Percentiles rank a stretch among this genome's conserved stretches.
Conservation (phyloP, 176 grass and related monocot species). For the Phyllostachys edulis region DNA sequence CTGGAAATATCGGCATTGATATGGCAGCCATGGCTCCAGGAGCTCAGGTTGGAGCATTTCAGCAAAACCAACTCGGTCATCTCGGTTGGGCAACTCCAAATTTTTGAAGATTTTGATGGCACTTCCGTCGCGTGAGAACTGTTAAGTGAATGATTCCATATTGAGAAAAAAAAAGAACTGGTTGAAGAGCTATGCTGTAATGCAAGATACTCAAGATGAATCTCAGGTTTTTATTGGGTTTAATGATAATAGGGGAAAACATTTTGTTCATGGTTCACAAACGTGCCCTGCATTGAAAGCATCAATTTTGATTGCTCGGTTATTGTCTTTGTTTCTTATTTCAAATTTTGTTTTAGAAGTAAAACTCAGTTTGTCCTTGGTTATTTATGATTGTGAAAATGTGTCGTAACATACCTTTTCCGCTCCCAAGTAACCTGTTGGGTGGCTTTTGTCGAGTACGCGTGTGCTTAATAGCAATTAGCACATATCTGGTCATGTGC, state of each 20-base stretch:
- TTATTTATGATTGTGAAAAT: not conserved
- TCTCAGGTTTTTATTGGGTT: conserved; percentile 6
- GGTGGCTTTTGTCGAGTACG: too few relatives aligned
- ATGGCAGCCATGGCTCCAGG: conserved; percentile 46
- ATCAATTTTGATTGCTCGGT: not conserved
- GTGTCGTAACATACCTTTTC: not conserved
- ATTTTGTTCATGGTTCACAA: conserved; percentile 19
- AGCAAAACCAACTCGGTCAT: conserved; percentile 58
- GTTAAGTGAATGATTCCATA: not conserved
- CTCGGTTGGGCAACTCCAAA: conserved; percentile 41
- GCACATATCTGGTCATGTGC: not conserved
- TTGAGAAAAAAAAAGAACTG: not conserved
- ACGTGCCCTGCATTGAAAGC: not conserved
- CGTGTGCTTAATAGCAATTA: too few relatives aligned
- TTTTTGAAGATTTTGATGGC: conserved; percentile 43
- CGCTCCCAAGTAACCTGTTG: too few relatives aligned
- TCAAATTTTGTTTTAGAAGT: not conserved
- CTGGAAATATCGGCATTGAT: conserved; percentile 55
- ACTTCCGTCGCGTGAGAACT: not conserved
- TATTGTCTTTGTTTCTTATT: not conserved
- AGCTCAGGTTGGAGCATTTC: conserved; percentile 61
- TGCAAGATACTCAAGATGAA: conserved; percentile 19
- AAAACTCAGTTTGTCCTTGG: not conserved
- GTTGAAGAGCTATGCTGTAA: conserved; percentile 17
- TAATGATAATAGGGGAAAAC: conserved; percentile 4